Conservation (phyloP, 129 eudicot genomes). For the Mikania micrantha region DNA sequence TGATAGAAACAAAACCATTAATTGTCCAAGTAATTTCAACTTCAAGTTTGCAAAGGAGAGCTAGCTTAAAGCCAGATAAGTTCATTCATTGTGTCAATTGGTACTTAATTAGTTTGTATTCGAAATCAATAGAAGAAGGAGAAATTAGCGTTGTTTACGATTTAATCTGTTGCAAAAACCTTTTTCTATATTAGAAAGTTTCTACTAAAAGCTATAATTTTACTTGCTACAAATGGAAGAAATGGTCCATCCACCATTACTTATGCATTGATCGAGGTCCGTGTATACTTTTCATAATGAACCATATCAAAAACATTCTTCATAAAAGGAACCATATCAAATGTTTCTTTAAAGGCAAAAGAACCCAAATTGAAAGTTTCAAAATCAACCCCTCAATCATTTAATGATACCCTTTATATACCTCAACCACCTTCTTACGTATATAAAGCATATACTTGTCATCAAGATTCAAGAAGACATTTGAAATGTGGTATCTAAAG, state of each 20-base stretch:
- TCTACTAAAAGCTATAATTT: not conserved
- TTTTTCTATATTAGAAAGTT: too few relatives aligned
- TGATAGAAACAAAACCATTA: too few relatives aligned
- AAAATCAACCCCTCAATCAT: constrained; percentile 16
- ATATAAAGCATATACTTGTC: constrained; percentile 16
- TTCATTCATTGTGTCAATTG: too few relatives aligned
- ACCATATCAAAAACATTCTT: constrained; percentile 30
- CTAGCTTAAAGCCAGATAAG: too few relatives aligned
- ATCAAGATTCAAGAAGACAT: constrained; percentile 15
- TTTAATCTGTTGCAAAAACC: too few relatives aligned
- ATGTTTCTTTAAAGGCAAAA: constrained; percentile 26
- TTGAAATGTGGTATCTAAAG: constrained; percentile 6
- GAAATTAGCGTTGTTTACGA: too few relatives aligned
- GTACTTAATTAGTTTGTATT: too few relatives aligned
- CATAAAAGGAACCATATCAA: constrained; percentile 27
- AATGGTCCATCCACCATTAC: constrained; percentile 25
- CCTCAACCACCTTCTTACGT: constrained; percentile 30
- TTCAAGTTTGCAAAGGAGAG: too few relatives aligned
- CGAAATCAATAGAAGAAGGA: too few relatives aligned
- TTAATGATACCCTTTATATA: constrained; percentile 25
- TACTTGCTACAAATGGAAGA: constrained; percentile 7
- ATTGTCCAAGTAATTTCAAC: too few relatives aligned
- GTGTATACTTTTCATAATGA: too few relatives aligned
- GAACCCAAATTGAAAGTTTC: constrained; percentile 22
- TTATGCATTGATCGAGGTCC: constrained; percentile 21